Evolutionary conservation across 2,329 filamentous ascomycete genomes (phyloP).

Genomic region (Drechslerella coelobrocha): DNA sequence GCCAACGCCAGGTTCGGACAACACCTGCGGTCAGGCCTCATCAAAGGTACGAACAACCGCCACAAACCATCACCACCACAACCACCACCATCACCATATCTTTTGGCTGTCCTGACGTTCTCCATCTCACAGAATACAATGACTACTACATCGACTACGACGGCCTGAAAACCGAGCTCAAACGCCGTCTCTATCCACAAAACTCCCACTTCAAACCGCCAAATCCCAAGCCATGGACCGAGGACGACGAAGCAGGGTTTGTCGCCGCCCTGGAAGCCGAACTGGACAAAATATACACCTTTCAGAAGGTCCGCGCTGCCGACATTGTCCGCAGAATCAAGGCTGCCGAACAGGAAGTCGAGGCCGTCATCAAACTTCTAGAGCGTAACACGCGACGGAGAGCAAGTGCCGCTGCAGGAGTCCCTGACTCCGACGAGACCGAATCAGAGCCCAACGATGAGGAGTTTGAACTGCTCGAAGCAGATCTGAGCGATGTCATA

Average conservation of each 20-base stretch:
- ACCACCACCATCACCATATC: background rate
- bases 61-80: conserved; percentile 1
- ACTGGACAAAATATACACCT: conserved; percentile 96
- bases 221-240: conserved; percentile 71
- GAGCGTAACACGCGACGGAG: conserved; percentile 63
- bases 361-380: conserved; percentile 79
- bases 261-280: conserved; percentile 85
- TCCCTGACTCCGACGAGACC: conserved; percentile 50
- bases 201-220: conserved; percentile 58
- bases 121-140: conserved; percentile 71
- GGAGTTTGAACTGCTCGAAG: conserved; percentile 90
- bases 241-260: conserved; percentile 89
- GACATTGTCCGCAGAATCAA: conserved; percentile 92
- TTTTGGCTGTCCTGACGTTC: conserved; percentile 9
- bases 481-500: conserved; percentile 96
- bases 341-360: conserved; percentile 85
- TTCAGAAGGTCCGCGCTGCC: conserved; percentile 95
- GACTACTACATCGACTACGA: conserved; percentile 99
- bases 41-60: conserved; percentile 66
- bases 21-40: conserved; percentile 92
- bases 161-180: conserved; percentile 84
- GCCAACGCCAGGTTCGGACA: conserved; percentile 76
- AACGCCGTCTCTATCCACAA: conserved; percentile 69
- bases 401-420: conserved; percentile 57
- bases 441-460: conserved; percentile 72